Evolutionary conservation across 192 early-diverging fungal species (phyloP), one percentile per base, ranked within the genome.

Genomic region (Chytriomyces confervae): DNA sequence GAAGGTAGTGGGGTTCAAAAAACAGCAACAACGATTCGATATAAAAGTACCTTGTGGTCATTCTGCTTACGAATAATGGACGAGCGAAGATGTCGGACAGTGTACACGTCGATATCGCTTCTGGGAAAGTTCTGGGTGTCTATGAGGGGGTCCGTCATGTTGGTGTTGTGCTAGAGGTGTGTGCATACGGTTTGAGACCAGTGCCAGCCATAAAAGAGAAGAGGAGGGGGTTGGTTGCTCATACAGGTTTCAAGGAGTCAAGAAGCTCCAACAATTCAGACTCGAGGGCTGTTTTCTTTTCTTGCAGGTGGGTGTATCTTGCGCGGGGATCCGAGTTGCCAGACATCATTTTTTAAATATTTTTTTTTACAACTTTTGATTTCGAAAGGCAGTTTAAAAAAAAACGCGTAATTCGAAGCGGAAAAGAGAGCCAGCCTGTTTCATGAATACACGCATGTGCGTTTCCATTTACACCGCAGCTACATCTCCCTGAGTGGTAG

Each of bases 101-200:
- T 79, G 36, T 82, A 84, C 23, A 93, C 84, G 75, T 93, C 92
- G 4, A 93, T 82, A 75, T 93, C 92, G 2, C 84, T 48, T 29
- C 92, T 88, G 7, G 92, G 92, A 72, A 91, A 93, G 13, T 91
- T 91, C 0, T 89, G 83, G 0, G 61, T 1, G 69, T 92, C 91
- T 2, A 91, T 81, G 49, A 93, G 85, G 7, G 84, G 67, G 11
- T 83, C 84, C 9, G 79, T 85, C 70, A 89, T 82, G 50, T 81
- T 86, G 11, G 86, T 85, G 36, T 83, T 82, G 27, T 89, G 86
- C 73, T 80, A 43, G 29, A 11, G 27, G 18, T 65, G n/a, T 18
- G 63, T 24, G n/a, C 53, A 57, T n/a, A 13, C 5, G 20, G 63
- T 65, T 23, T 36, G 29, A 65, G 63, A 3, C 3, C 63, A 60